Evolutionary conservation across 1,139 yeast species (phyloP), one percentile per base, ranked within the genome.

Genomic region (Candida tetrigidarum): DNA sequence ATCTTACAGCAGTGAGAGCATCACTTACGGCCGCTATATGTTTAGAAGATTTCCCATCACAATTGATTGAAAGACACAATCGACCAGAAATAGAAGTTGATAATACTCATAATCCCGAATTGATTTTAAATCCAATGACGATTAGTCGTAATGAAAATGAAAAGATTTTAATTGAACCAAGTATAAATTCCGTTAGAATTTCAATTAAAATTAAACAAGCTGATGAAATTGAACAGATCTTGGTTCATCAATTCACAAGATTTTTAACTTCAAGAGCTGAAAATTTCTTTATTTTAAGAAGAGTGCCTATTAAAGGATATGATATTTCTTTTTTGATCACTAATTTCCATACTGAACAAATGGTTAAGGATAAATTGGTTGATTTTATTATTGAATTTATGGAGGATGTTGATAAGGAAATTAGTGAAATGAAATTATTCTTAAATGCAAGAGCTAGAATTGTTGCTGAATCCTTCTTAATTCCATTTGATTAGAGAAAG

Each of bases 401-500:
- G 99, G 99, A 93, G 67, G 99, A 92, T 59, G 99, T 93, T 20
- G 99, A 93, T 67, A 93, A 92, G 71, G 99, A 93, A 67, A 95
- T 93, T 61, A 89, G 97, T 66, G 99, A 93, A 66, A 95, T 93
- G 96, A 95, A 95, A 69, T 78, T 93, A 64, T 95, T 93, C 65
- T 80, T 95, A 66, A 93, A 93, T 63, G 97, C 99, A 22, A 81
- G 99, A 62, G 99, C 99, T 15, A 86, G 99, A 74, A 95, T 90
- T 50, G 95, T 92, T 43, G 99, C 99, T 18, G 99, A 95, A 67
- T 93, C 96, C 10, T 92, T 90, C 64, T 76, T 92, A 57, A 84
- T 87, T 35, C 86, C 86, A 23, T 84, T 84, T 57, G 90, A 84
- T 64, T 84, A 63, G 48, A 15, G 28, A 25, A 12, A 36, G 36